Evolutionary conservation across 495 filamentous ascomycete species (phyloP), one percentile per base, ranked within the genome.

Genomic region (Xylaria venustula): DNA sequence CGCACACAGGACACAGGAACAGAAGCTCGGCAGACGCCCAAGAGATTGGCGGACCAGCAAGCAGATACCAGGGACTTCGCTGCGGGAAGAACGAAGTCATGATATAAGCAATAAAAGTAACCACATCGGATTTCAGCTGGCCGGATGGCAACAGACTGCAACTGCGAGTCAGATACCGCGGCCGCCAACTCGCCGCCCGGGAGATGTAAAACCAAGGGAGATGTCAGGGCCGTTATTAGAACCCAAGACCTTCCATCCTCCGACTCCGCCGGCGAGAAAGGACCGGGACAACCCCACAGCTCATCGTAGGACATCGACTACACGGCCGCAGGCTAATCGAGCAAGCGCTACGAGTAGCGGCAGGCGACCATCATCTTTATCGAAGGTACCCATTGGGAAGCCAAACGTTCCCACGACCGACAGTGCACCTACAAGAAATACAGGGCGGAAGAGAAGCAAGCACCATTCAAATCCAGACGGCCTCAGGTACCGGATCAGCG

Each of bases 91-190:
- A 15, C 17, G 11, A 3, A 36, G 25, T 7, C 41, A 32, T 8
- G 26, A 17, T 49, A 47, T 20, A 11, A n/a, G 37, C 30, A 42
- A 34, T 11, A n/a, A 30, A 23, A 42, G 23, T 9, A 42, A 20
- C 19, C 36, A 59, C 25, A 52, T 40, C 44, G 14, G 44, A 11
- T 34, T 52, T 26, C 47, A 60, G 57, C 47, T 52, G 19, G 47
- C 20, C 6, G 45, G 20, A 37, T 28, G 20, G 32, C 28, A 2
- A n/a, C n/a, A n/a, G 8, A 22, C 17, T 1, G 1, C 12, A 30
- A 36, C 44, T 14, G 20, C 51, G 51, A 42, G 17, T 17, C 7
- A 30, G 15, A 17, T 32, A 53, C 19, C 20, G 9, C 19, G 19
- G 14, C 23, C 22, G n/a, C 15, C 45, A 15, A 6, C 6, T 22